Evolutionary conservation across 1,284 basidiomycete genomes (phyloP).

Genomic region (Pascua sp.): DNA sequence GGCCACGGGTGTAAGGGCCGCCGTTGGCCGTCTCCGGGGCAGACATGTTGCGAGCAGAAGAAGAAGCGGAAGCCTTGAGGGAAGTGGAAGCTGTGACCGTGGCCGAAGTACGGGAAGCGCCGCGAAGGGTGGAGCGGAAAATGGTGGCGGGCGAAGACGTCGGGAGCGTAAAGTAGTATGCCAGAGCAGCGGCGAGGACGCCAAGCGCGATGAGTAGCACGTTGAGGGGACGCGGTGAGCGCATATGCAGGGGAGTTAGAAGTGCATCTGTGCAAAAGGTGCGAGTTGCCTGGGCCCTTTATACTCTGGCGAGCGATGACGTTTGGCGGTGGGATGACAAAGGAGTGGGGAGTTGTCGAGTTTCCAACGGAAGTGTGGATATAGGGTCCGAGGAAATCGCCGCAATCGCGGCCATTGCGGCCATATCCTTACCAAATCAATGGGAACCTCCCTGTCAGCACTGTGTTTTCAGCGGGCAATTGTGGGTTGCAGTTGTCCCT

Average conservation of each 20-base stretch:
- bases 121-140: not conserved
- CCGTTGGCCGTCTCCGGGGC: not conserved
- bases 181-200: slow-evolving; percentile 7
- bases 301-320: not conserved
- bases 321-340: not conserved
- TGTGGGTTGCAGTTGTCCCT: too few relatives aligned
- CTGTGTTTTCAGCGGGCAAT: too few relatives aligned
- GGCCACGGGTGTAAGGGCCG: slow-evolving; percentile 15
- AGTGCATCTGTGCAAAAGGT: not conserved
- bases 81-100: not conserved
- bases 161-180: too few relatives aligned
- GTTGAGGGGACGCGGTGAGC: not conserved
- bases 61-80: not conserved
- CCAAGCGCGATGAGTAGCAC: slow-evolving; percentile 3
- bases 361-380: slow-evolving; percentile 2
- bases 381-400: not conserved
- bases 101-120: not conserved
- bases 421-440: not conserved
- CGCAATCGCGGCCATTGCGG: not conserved
- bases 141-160: not conserved
- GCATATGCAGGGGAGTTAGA: not conserved
- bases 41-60: slow-evolving; percentile 1
- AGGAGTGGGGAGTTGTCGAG: not conserved
- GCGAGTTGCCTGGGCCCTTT: not conserved
- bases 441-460: too few relatives aligned